phyloP scores from a whole-genome alignment of 352 stramenopile genomes.

The Thalassiosira oceanica region DNA sequence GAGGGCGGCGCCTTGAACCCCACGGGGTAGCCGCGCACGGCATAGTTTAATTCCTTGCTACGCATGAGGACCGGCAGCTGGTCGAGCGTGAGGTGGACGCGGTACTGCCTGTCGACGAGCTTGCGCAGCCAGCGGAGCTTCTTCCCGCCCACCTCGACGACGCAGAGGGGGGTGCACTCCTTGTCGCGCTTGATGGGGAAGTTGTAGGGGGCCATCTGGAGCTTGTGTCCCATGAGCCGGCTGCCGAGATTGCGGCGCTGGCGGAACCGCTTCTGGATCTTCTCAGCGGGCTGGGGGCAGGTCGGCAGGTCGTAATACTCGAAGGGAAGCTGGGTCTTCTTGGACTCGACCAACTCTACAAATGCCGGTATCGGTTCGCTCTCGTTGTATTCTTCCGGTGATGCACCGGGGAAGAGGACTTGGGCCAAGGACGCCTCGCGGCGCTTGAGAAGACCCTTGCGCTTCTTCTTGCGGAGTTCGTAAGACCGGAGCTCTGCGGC shows the following conservation, averaged over 20 bases:
- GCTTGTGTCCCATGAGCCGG: conserved; percentile 68
- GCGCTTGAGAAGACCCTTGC: conserved; percentile 61
- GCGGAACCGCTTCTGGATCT: conserved; percentile 47
- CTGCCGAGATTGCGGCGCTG: conserved; percentile 72
- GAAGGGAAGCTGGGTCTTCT: conserved; percentile 97
- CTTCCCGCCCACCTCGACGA: conserved; percentile 49
- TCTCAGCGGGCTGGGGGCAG: conserved; percentile 72
- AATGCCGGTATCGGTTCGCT: conserved; percentile 88
- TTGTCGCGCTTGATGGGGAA: conserved; percentile 51
- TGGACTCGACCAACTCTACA: conserved; percentile 97
- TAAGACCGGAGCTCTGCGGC: conserved; percentile 60
- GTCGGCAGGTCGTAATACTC: conserved; percentile 98
- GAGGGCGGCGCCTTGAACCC: conserved; percentile 85
- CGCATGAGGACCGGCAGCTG: conserved; percentile 64
- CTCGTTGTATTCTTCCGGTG: conserved; percentile 58
- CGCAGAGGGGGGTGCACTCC: conserved; percentile 57
- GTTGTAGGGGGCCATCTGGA: conserved; percentile 63
- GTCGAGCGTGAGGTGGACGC: conserved; percentile 85
- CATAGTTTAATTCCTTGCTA: conserved; percentile 64
- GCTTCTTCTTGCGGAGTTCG: conserved; percentile 75
- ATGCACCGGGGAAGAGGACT: conserved; percentile 74
- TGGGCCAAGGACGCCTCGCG: conserved; percentile 53
- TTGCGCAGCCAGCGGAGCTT: conserved; percentile 61
- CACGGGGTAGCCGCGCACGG: conserved; percentile 85
- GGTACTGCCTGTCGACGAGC: conserved; percentile 70